phyloP scores from a whole-genome alignment of 2,329 filamentous ascomycete species.

The Phialophora macrospora region DNA sequence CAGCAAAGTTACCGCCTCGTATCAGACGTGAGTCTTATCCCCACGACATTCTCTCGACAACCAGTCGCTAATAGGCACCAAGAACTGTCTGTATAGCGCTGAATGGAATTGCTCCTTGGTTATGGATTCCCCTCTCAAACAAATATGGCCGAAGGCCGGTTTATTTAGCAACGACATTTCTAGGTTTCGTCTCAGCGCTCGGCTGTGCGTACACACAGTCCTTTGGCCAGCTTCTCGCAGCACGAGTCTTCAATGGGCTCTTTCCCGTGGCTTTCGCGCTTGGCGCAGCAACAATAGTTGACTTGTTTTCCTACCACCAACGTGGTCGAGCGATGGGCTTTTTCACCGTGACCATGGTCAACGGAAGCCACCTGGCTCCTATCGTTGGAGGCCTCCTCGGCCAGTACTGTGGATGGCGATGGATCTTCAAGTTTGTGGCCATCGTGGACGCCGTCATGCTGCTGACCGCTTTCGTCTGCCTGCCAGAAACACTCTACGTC shows the following conservation, averaged over 20 bases:
- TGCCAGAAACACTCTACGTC: conserved; percentile 44
- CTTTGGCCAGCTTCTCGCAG: conserved; percentile 32
- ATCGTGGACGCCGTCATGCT: conserved; percentile 41
- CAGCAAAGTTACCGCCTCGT: conserved; percentile 33
- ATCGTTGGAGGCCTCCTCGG: conserved; percentile 38
- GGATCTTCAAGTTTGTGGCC: conserved; percentile 40
- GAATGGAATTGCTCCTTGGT: conserved; percentile 37
- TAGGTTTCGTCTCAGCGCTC: conserved; percentile 42
- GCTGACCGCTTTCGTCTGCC: conserved; percentile 39
- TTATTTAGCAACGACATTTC: conserved; percentile 42
- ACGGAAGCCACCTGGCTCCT: conserved; percentile 42
- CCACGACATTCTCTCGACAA: conserved; percentile 4
- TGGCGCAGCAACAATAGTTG: conserved; percentile 42
- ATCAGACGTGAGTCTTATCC: conserved; percentile 37
- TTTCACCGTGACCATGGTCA: conserved; percentile 42
- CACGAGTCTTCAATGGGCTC: conserved; percentile 42
- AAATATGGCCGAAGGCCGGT: conserved; percentile 46
- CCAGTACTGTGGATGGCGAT: conserved; percentile 37
- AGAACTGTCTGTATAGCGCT: conserved; percentile 43
- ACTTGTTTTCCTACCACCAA: conserved; percentile 44
- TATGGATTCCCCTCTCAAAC: conserved; percentile 44
- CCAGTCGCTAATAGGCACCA: conserved; percentile 17
- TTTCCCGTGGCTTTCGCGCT: conserved; percentile 43
- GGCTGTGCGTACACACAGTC: conserved; percentile 37
- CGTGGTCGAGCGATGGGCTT: conserved; percentile 42